phyloP scores from a whole-genome alignment of 352 stramenopile genomes.

The Pythium apleroticum region DNA sequence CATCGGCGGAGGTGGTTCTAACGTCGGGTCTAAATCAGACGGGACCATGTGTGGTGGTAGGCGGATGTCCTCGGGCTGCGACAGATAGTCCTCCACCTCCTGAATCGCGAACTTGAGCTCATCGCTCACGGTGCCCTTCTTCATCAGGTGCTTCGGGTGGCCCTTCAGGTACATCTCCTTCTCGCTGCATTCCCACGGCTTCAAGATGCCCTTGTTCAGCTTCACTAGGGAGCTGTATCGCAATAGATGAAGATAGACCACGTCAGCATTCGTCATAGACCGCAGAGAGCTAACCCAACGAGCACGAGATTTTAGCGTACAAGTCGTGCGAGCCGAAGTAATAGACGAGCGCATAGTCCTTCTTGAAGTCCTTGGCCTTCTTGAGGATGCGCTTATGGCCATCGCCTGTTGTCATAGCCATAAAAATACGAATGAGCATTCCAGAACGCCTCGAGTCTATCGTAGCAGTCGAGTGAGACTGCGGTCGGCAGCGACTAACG shows the following conservation, averaged over 20 bases:
- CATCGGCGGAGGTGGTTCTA: slow-evolving; percentile 59
- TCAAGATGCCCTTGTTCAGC: slow-evolving; percentile 67
- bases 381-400: slow-evolving; percentile 68
- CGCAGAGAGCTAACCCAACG: not conserved
- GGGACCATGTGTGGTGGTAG: slow-evolving; percentile 77
- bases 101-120: slow-evolving; percentile 52
- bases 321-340: slow-evolving; percentile 86
- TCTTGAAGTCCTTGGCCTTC: slow-evolving; percentile 71
- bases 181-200: slow-evolving; percentile 71
- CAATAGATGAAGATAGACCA: slow-evolving; percentile 5
- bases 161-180: slow-evolving; percentile 71
- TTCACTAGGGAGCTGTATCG: slow-evolving; percentile 43
- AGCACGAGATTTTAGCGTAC: slow-evolving; percentile 37
- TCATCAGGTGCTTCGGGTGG: slow-evolving; percentile 62
- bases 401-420: slow-evolving; percentile 30
- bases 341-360: slow-evolving; percentile 77
- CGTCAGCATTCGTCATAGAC: not conserved
- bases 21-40: slow-evolving; percentile 73
- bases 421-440: not conserved
- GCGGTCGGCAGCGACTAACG: slow-evolving; percentile 9
- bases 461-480: not conserved
- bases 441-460: slow-evolving; percentile 6
- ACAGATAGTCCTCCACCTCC: slow-evolving; percentile 78
- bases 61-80: slow-evolving; percentile 70
- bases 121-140: slow-evolving; percentile 57